Conservation (phyloP, 2,329 filamentous ascomycete species). For the Aspergillus sp. region DNA sequence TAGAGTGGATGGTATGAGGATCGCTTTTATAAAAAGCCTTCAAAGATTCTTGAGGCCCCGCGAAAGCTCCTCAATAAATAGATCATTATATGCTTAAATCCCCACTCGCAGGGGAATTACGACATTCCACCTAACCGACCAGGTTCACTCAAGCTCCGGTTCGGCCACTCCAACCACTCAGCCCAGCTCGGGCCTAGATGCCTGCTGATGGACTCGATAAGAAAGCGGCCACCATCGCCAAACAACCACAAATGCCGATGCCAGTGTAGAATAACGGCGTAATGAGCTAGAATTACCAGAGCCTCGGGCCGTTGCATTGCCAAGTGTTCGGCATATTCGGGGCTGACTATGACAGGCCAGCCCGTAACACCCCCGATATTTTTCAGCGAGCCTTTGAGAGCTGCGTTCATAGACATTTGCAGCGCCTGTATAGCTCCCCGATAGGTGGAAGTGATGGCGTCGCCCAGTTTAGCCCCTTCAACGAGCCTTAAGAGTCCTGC, state of each 20-base stretch:
- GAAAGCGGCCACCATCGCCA: conserved; percentile 30
- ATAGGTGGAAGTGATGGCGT: conserved; percentile 9
- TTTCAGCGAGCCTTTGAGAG: background rate
- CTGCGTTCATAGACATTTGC: conserved; percentile 12
- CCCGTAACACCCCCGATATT: conserved; percentile 8
- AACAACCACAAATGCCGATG: conserved; percentile 39
- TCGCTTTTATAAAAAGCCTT: too few relatives aligned
- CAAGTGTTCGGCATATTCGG: conserved; percentile 33
- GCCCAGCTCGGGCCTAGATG: conserved; percentile 31
- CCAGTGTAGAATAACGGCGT: conserved; percentile 39
- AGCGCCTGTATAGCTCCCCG: conserved; percentile 11
- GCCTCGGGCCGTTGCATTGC: conserved; percentile 38
- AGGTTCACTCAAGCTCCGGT: background rate
- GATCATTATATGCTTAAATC: too few relatives aligned
- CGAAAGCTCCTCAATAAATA: too few relatives aligned
- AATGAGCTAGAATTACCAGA: conserved; percentile 42
- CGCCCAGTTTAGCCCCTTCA: conserved; percentile 8
- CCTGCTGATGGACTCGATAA: conserved; percentile 25
- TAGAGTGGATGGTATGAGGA: too few relatives aligned
- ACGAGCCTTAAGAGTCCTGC: conserved; percentile 13
- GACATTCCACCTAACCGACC: too few relatives aligned
- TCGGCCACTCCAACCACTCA: conserved; percentile 32
- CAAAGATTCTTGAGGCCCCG: too few relatives aligned
- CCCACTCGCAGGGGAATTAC: too few relatives aligned
- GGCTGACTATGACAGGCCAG: conserved; percentile 33